Conservation (phyloP, 2,329 filamentous ascomycete genomes). For the Xylariales sp. region DNA sequence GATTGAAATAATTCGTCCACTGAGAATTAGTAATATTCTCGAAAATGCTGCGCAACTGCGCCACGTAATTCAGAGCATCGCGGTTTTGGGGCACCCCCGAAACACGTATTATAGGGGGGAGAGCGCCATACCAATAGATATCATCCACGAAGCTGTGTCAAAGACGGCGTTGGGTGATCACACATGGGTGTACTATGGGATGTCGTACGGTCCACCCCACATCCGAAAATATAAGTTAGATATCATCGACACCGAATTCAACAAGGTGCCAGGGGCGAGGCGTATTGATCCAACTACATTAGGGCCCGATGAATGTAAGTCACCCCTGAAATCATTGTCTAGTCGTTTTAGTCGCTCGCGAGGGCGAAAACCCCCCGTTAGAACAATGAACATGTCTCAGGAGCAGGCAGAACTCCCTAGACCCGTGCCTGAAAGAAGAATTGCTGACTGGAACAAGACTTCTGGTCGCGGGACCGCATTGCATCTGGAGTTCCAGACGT, state of each 20-base stretch:
- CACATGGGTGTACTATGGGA: conserved; percentile 53
- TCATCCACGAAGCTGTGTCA: conserved; percentile 49
- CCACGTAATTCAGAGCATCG: conserved; percentile 53
- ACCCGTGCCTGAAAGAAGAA: no score
- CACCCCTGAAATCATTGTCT: no score
- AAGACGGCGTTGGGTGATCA: conserved; percentile 50
- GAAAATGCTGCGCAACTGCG: conserved; percentile 54
- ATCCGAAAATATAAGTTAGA: conserved; percentile 51
- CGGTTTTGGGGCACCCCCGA: conserved; percentile 51
- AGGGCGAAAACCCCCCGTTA: no score
- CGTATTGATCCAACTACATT: conserved; percentile 52
- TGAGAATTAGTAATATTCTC: conserved; percentile 54
- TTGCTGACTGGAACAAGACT: conserved; percentile 7
- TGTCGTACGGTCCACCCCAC: conserved; percentile 51
- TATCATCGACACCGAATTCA: conserved; percentile 51
- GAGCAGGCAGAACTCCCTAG: no score
- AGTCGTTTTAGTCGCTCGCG: no score
- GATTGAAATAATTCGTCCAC: conserved; percentile 60
- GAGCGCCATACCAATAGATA: conserved; percentile 49
- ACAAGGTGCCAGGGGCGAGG: conserved; percentile 47
- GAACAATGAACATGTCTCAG: no score
- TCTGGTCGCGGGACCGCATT: conserved; percentile 49
- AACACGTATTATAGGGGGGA: conserved; percentile 49
- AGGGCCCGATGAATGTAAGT: conserved; percentile 47
- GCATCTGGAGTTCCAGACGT: conserved; percentile 53